Percentiles rank a stretch among this genome's conserved stretches.
Conservation (phyloP, 1,284 basidiomycete genomes). For the Apiotrichum montevideense region DNA sequence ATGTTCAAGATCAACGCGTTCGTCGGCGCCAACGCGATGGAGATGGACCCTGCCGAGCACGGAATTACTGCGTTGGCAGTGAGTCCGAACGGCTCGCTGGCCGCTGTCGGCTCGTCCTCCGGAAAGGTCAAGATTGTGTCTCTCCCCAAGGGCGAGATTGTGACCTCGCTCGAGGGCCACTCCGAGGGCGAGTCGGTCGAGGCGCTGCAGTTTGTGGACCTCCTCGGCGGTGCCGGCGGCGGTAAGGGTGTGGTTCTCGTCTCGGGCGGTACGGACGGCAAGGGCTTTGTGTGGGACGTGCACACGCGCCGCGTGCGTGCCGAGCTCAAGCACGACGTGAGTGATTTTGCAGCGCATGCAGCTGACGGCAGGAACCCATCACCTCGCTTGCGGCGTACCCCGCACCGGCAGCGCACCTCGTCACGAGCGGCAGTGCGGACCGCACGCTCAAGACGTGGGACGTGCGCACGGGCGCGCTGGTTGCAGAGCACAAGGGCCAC, state of each 20-base stretch:
- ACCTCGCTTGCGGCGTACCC: conserved; percentile 73
- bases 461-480: conserved; percentile 68
- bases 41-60: conserved; percentile 51
- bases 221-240: conserved; percentile 54
- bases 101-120: conserved; percentile 76
- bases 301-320: conserved; percentile 72
- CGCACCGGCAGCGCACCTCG: conserved; percentile 58
- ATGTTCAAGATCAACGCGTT: conserved; percentile 54
- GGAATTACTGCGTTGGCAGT: conserved; percentile 80
- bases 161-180: conserved; percentile 75
- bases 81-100: conserved; percentile 76
- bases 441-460: conserved; percentile 87
- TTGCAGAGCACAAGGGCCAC: conserved; percentile 80
- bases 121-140: conserved; percentile 81
- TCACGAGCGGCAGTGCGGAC: conserved; percentile 81
- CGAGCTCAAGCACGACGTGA: conserved; percentile 70
- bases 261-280: conserved; percentile 89
- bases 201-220: conserved; percentile 75
- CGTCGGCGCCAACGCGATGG: conserved; percentile 55
- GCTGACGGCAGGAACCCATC: conserved; percentile 66
- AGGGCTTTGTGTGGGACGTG: conserved; percentile 90
- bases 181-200: conserved; percentile 85
- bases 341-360: conserved; percentile 26
- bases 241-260: conserved; percentile 63
- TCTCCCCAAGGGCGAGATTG: conserved; percentile 76